phyloP scores from a whole-genome alignment of 1,284 basidiomycete genomes.

The Apiotrichum domesticum region DNA sequence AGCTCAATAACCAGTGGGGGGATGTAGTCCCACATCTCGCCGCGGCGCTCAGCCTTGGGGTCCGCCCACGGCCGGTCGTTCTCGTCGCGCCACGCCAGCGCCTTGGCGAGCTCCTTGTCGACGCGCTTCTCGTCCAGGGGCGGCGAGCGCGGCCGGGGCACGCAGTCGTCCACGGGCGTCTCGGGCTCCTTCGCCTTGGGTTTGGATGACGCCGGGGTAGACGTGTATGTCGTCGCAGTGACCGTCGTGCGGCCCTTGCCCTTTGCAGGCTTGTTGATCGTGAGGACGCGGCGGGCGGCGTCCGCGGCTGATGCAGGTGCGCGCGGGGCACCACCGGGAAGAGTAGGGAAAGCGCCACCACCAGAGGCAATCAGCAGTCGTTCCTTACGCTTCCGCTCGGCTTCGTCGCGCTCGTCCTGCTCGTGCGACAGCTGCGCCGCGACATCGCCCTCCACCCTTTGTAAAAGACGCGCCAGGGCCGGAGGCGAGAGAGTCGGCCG shows the following conservation, averaged over 20 bases:
- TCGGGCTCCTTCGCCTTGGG: not conserved
- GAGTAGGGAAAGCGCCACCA: conserved; percentile 42
- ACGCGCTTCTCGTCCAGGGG: conserved; percentile 25
- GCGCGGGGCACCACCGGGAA: conserved; percentile 12
- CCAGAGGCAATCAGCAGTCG: conserved; percentile 33
- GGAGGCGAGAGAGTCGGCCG: conserved; percentile 25
- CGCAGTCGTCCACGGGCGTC: conserved; percentile 11
- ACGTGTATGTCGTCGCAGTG: conserved; percentile 25
- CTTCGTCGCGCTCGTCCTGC: conserved; percentile 26
- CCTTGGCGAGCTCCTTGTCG: conserved; percentile 32
- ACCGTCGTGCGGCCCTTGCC: conserved; percentile 32
- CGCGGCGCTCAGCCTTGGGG: conserved; percentile 21
- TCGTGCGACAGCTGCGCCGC: conserved; percentile 33
- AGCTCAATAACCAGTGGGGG: conserved; percentile 6
- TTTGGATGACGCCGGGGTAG: conserved; percentile 1
- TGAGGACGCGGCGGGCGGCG: conserved; percentile 15
- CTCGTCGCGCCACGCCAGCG: conserved; percentile 24
- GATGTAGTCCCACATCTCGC: conserved; percentile 14
- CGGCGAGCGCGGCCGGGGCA: conserved; percentile 27
- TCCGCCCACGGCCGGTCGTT: conserved; percentile 40
- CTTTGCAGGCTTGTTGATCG: conserved; percentile 14
- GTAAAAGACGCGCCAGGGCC: conserved; percentile 36
- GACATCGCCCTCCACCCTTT: conserved; percentile 35
- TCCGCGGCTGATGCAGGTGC: conserved; percentile 1
- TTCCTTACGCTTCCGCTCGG: conserved; percentile 27